Percentiles rank a stretch among this genome's conserved stretches.
Conservation (phyloP, 345 rosid species). For the Zanthoxylum bungeanum region DNA sequence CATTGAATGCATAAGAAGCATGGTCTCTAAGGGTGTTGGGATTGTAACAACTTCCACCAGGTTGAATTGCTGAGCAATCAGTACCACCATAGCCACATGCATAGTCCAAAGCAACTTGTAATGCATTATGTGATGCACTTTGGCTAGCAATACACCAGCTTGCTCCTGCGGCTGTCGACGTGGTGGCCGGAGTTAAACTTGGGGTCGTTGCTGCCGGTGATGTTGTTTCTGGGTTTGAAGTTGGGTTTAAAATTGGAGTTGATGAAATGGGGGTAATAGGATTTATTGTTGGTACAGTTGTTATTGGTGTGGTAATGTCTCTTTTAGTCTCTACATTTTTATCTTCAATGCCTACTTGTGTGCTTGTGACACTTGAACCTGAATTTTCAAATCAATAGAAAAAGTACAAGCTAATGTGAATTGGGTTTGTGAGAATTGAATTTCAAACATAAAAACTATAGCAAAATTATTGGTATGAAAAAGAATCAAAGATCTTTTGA, state of each 20-base stretch:
- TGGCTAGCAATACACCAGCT: conserved; percentile 90
- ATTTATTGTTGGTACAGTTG: conserved; percentile 48
- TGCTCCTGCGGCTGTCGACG: conserved; percentile 31
- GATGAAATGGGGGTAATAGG: conserved; percentile 31
- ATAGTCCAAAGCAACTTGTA: conserved; percentile 73
- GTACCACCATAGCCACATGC: conserved; percentile 88
- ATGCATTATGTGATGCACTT: no score
- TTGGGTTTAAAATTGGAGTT: conserved; percentile 38
- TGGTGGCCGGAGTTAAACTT: conserved; percentile 14
- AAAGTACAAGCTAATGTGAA: not conserved
- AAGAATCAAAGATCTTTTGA: not conserved
- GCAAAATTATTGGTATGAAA: no score
- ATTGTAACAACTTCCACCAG: conserved; percentile 57
- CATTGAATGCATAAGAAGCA: no score
- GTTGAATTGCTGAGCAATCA: conserved; percentile 66
- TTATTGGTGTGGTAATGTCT: conserved; percentile 63
- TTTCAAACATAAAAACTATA: not conserved
- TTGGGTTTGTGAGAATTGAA: not conserved
- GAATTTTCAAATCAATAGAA: no score
- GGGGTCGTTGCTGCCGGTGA: conserved; percentile 33
- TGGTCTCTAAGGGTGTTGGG: no score
- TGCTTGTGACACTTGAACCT: conserved; percentile 26
- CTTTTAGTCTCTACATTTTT: conserved; percentile 21
- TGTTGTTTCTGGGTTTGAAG: conserved; percentile 41
- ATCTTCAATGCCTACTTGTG: not conserved